Conservation (phyloP, 371 early-diverging fungal species). For the Mortierella sp. region DNA sequence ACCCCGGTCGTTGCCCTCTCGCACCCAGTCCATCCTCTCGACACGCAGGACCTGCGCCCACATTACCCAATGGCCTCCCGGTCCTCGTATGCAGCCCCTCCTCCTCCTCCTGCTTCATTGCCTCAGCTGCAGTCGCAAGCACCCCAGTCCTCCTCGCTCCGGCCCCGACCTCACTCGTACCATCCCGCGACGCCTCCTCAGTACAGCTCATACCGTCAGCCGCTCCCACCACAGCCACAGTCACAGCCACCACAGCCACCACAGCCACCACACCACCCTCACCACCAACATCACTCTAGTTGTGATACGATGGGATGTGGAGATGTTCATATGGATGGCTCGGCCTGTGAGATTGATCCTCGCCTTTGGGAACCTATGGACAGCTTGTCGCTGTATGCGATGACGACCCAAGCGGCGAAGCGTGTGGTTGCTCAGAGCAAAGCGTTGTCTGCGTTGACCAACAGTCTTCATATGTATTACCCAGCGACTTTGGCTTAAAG, state of each 20-base stretch:
- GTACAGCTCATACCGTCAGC: slow-evolving; percentile 16
- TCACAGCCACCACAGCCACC: neutral
- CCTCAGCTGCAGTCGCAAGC: slow-evolving; percentile 1
- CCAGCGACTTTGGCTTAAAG: slow-evolving; percentile 32
- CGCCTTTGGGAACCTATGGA: slow-evolving; percentile 42
- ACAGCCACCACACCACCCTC: neutral
- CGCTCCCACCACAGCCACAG: neutral
- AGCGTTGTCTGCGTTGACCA: slow-evolving; percentile 38
- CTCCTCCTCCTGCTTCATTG: too few species aligned
- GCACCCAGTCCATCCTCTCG: slow-evolving; percentile 28
- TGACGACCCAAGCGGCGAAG: slow-evolving; percentile 49
- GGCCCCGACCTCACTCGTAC: neutral
- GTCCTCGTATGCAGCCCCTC: neutral
- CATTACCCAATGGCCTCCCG: slow-evolving; percentile 9
- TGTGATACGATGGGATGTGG: slow-evolving; percentile 22
- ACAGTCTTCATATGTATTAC: slow-evolving; percentile 33
- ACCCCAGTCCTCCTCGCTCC: slow-evolving; percentile 3
- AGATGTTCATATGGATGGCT: neutral
- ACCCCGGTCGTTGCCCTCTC: neutral
- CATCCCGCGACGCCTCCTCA: slow-evolving; percentile 24
- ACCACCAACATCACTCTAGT: neutral
- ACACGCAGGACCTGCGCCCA: slow-evolving; percentile 9
- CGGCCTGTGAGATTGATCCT: slow-evolving; percentile 36
- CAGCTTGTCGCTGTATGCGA: slow-evolving; percentile 36
- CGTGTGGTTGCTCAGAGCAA: slow-evolving; percentile 49